These are phyloP conservation scores for Asterophora lycoperdoides DNA, from an alignment of 768 basidiomycete genomes.

Conservation along the genomic window DNA sequence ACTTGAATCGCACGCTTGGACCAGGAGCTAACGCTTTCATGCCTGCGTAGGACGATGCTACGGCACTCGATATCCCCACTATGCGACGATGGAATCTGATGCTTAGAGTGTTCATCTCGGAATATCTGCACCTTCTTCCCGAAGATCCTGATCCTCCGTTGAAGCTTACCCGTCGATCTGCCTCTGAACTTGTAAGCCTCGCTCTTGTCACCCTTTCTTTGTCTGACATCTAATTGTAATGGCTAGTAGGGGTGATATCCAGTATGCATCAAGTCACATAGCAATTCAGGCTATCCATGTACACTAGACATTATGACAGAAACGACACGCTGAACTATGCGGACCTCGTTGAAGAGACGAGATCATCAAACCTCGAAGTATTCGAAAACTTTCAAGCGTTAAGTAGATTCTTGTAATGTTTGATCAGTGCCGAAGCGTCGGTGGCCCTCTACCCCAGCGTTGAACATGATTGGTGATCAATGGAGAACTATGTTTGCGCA, in stretches of 20 bases:
- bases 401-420: slow-evolving; percentile 31
- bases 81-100: slow-evolving; percentile 89
- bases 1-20: slow-evolving; percentile 21
- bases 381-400: slow-evolving; percentile 8
- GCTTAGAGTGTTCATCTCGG: slow-evolving; percentile 80
- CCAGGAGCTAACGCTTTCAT: slow-evolving; percentile 2
- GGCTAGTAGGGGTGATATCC: slow-evolving; percentile 19
- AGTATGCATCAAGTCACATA: not conserved
- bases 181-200: slow-evolving; percentile 45
- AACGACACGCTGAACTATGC: not conserved
- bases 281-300: slow-evolving; percentile 1
- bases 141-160: slow-evolving; percentile 32
- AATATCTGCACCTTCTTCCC: slow-evolving; percentile 77
- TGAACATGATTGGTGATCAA: not conserved
- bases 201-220: not conserved
- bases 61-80: slow-evolving; percentile 78
- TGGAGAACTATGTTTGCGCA: slow-evolving; percentile 13
- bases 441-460: slow-evolving; percentile 24
- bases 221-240: slow-evolving; percentile 3
- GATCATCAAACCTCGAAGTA: not conserved
- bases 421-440: slow-evolving; percentile 33
- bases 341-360: not conserved
- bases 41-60: slow-evolving; percentile 73
- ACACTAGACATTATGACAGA: slow-evolving; percentile 4
- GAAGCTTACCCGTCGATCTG: slow-evolving; percentile 30